Evolutionary conservation across 116 monocot genomes (phyloP), one percentile per base, ranked within the genome.

Genomic region (Cymodocea nodosa): DNA sequence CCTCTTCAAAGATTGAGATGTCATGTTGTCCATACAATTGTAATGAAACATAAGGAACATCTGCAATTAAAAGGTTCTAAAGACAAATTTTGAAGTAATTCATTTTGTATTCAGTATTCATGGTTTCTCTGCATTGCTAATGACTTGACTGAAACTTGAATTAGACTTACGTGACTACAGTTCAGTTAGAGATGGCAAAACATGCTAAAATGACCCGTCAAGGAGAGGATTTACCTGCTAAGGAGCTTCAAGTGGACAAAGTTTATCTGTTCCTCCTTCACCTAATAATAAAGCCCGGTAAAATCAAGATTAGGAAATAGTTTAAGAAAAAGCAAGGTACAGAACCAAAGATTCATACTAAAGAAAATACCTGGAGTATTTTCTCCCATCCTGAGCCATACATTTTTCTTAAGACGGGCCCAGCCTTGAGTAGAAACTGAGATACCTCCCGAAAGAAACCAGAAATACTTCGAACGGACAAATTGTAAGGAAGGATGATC

Each of bases 341-440:
- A 18, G 40, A 37, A 66, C 34, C 25, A 7, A 66, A 64, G 23
- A 1, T 16, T 54, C 8, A 7, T 35, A 8, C 48, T 51, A 23
- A 51, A 25, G 35, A 6, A 52, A 34, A 39, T 77, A 95, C 87
- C 87, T 85, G 81, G 2, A 83, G 74, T 60, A 65, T 81, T 63
- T 75, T 87, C 60, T 95, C 91, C 87, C 91, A 95, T 74, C 91
- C 81, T 36, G 80, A 66, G 23, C 81, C 87, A 74, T 85, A 85
- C 3, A 71, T 15, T 10, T 59, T 62, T 23, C 51, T 62, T 35
- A 90, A 52, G 51, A 85, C 60, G 44, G 65, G 72, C 19, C 79
- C 83, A 52, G 68, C 74, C 72, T 87, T 94, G 36, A 85, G 75
- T 62, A 70, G 51, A 73, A 87, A 85, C 48, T 85, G 87, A 5